Evolutionary conservation across 1,284 basidiomycete genomes (phyloP), one percentile per base, ranked within the genome.

Genomic region (Puccinia coronata): DNA sequence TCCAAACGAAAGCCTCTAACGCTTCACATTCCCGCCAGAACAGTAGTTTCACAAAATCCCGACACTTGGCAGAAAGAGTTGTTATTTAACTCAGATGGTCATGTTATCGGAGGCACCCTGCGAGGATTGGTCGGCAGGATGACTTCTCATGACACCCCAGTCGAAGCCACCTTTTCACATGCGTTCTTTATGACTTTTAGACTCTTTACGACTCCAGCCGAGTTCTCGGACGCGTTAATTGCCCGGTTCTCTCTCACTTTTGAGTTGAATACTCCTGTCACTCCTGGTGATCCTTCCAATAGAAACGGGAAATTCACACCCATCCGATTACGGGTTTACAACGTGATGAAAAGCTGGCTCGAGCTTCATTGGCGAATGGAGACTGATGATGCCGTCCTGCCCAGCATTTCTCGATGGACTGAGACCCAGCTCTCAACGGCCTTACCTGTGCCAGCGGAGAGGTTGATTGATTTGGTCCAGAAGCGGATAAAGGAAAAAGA

Each of bases 131-230:
- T 98, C 12, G 95, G 96, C 87, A 94, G 93, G 87, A 92, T 99
- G 91, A 96, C 96, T n/a, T 93, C 95, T 1, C 93, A 96, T 85
- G 94, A 95, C 84, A 91, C 91, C 70, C 90, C 93, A 71, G 92
- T 93, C 43, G 95, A 98, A 84, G 89, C 92, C 23, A 90, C 91
- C 0, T 95, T 98, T 85, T 90, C 92, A 34, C 90, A 91, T 0
- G 92, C 96, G 23, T 98, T 99, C 88, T 96, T 96, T 89, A 88
- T 96, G 85, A 97, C 95, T 0, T 99, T 99, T 89, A 91, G 96
- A n/a, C 87, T 98, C 83, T 98, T 98, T 87, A 91, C 92, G 0
- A 91, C 92, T 0, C 93, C 96, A 0, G 82, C 87, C 9, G 91
- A 93, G 81, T 90, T 99, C 41, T 89, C 93, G 0, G 90, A 92